Evolutionary conservation across 2,329 filamentous ascomycete species (phyloP).

Genomic region (Capronia coronata): DNA sequence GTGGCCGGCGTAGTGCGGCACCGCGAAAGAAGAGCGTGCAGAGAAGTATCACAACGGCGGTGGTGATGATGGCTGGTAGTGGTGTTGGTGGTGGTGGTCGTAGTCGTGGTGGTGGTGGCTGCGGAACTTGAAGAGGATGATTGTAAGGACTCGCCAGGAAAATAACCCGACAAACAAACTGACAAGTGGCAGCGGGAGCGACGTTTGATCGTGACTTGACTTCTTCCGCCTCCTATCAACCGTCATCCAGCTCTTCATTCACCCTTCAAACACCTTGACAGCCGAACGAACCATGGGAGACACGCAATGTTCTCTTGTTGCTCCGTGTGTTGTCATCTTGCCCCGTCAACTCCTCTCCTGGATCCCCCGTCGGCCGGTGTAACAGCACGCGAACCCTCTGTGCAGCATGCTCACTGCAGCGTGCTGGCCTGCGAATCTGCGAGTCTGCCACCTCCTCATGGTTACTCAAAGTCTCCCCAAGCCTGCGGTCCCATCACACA

Average conservation of each 20-base stretch:
- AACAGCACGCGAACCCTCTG: neutral
- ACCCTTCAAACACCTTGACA: neutral
- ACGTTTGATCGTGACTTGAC: neutral
- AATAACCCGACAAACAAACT: slow-evolving; percentile 1
- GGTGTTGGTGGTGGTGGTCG: neutral
- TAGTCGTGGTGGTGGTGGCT: neutral
- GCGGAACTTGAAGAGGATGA: neutral
- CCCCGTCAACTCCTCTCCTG: neutral
- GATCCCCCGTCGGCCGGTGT: slow-evolving; percentile 7
- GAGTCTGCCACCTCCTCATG: neutral
- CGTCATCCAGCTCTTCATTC: neutral
- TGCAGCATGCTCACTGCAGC: neutral
- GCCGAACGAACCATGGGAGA: neutral
- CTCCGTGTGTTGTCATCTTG: slow-evolving; percentile 8
- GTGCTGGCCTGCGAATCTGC: neutral
- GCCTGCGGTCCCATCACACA: slow-evolving; percentile 1
- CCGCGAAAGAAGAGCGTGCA: neutral
- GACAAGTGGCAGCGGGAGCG: slow-evolving; percentile 1
- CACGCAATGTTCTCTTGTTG: slow-evolving; percentile 5
- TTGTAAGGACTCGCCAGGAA: neutral
- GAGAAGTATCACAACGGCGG: neutral
- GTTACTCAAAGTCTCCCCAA: slow-evolving; percentile 4
- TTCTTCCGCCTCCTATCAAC: neutral
- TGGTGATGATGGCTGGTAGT: neutral
- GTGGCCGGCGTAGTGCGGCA: neutral